Conservation (phyloP, 2,329 filamentous ascomycete genomes). For the Fusarium sp. region DNA sequence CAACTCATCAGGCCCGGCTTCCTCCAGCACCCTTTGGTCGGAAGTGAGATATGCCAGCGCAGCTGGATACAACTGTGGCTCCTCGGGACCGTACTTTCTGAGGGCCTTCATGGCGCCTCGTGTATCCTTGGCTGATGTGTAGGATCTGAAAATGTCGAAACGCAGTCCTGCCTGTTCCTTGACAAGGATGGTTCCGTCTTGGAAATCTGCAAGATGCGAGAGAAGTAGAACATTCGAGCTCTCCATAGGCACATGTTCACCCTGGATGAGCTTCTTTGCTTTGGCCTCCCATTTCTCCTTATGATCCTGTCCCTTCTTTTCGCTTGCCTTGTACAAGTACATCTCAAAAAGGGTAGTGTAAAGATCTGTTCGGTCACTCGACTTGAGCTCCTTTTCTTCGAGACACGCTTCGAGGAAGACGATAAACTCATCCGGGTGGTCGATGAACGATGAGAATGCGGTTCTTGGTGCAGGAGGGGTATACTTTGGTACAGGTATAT, state of each 20-base stretch:
- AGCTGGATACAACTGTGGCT: constrained; percentile 90
- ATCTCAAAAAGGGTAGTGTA: constrained; percentile 98
- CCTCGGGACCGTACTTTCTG: constrained; percentile 88
- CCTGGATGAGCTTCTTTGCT: constrained; percentile 87
- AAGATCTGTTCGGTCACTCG: constrained; percentile 81
- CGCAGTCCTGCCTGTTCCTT: constrained; percentile 91
- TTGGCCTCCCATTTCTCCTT: constrained; percentile 87
- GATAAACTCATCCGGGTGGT: constrained; percentile 91
- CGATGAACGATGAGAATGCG: constrained; percentile 96
- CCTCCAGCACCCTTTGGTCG: constrained; percentile 78
- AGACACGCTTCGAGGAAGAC: constrained; percentile 90
- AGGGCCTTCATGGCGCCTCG: constrained; percentile 88
- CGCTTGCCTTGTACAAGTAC: constrained; percentile 89
- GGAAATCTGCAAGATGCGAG: constrained; percentile 90
- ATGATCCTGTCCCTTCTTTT: constrained; percentile 71
- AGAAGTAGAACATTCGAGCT: constrained; percentile 93
- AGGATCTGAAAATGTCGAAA: constrained; percentile 96
- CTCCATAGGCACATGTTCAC: constrained; percentile 83
- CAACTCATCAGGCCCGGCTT: constrained; percentile 84
- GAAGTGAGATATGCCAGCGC: constrained; percentile 94
- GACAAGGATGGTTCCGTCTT: constrained; percentile 88
- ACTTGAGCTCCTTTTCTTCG: constrained; percentile 72
- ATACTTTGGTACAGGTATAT: constrained; percentile 66
- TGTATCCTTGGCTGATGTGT: constrained; percentile 91
- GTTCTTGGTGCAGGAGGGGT: constrained; percentile 82